These are phyloP conservation scores for Lophiotrema nucula DNA, from an alignment of 495 filamentous ascomycete species.

Conservation along the genomic window DNA sequence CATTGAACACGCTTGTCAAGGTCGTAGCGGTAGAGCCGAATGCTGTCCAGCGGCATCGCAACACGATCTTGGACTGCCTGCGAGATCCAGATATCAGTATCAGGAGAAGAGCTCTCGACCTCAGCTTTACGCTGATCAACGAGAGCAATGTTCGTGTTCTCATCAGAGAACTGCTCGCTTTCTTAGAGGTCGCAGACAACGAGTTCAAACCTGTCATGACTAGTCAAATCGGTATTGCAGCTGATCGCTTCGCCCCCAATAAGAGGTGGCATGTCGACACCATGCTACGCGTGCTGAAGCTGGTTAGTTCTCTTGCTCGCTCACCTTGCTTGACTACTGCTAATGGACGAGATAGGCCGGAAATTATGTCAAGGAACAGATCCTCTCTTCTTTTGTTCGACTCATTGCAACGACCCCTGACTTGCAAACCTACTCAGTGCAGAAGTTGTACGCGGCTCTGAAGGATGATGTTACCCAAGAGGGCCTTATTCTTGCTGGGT, in stretches of 20 bases:
- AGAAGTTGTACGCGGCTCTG: conserved; percentile 85
- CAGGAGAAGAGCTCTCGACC: conserved; percentile 84
- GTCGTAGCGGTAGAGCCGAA: conserved; percentile 98
- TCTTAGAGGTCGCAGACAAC: conserved; percentile 93
- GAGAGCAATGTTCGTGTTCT: conserved; percentile 91
- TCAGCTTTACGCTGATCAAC: conserved; percentile 97
- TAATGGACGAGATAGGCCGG: conserved; percentile 58
- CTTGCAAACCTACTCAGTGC: conserved; percentile 91
- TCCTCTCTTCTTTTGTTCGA: conserved; percentile 92
- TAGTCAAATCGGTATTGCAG: conserved; percentile 92
- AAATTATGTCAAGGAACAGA: conserved; percentile 96
- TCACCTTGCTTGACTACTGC: background rate
- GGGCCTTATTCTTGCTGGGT: conserved; percentile 84
- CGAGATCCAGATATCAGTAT: conserved; percentile 99
- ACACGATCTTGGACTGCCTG: conserved; percentile 94
- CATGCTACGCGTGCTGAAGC: conserved; percentile 88
- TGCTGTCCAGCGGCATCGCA: conserved; percentile 93
- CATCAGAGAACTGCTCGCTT: conserved; percentile 86
- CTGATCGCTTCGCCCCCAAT: conserved; percentile 91
- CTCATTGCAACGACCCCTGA: conserved; percentile 93
- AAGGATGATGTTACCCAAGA: conserved; percentile 98
- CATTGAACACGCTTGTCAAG: conserved; percentile 94
- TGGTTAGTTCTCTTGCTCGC: conserved; percentile 41
- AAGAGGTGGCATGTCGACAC: conserved; percentile 99
- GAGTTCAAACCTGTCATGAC: conserved; percentile 99